Percentiles rank a stretch among this genome's conserved stretches.
These are phyloP conservation scores for Apophysomyces trapeziformis DNA, from an alignment of 371 early-diverging fungal species.

Conservation along the genomic window DNA sequence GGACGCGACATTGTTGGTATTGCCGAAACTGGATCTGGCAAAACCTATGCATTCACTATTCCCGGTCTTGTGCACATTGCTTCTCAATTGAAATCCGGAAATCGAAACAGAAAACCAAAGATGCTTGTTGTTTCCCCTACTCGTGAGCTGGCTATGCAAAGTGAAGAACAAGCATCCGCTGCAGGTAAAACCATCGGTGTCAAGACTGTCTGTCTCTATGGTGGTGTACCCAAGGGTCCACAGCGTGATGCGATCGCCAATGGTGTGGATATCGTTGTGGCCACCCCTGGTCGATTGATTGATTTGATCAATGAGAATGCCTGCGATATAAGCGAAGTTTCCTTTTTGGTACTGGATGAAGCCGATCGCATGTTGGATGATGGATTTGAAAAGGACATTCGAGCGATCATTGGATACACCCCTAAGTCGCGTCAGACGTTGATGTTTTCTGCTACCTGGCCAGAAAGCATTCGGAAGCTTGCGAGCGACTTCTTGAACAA, in stretches of 20 bases:
- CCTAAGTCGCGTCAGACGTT: conserved; percentile 79
- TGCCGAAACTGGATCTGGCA: conserved; percentile 92
- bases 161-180: conserved; percentile 67
- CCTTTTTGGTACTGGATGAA: conserved; percentile 92
- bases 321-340: conserved; percentile 70
- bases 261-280: conserved; percentile 88
- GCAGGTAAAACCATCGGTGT: conserved; percentile 79
- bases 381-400: conserved; percentile 92
- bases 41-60: conserved; percentile 93
- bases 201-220: conserved; percentile 77
- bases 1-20: conserved; percentile 81
- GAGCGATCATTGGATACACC: conserved; percentile 70
- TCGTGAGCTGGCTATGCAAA: conserved; percentile 96
- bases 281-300: conserved; percentile 95
- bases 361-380: conserved; percentile 95
- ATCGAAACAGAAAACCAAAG: conserved; percentile 53
- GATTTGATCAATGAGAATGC: conserved; percentile 87
- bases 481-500: conserved; percentile 81
- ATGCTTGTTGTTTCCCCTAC: conserved; percentile 93
- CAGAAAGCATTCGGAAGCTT: conserved; percentile 82
- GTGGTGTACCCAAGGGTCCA: conserved; percentile 73
- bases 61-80: conserved; percentile 83
- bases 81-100: conserved; percentile 44
- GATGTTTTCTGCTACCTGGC: conserved; percentile 87
- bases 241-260: conserved; percentile 61